Conservation (phyloP, 345 rosid species). For the Syzygium jambos region DNA sequence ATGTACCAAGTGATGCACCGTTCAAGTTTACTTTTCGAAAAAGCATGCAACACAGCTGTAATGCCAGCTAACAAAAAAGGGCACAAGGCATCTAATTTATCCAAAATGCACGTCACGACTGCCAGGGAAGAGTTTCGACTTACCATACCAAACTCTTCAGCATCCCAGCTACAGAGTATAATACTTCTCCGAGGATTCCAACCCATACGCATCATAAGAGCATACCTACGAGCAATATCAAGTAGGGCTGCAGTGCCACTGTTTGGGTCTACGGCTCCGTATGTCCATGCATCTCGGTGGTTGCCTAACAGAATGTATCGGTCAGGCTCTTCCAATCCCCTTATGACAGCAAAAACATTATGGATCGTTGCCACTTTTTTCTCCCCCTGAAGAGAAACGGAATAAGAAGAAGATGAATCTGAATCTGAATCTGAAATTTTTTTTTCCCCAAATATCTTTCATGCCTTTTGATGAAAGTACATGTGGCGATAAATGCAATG, state of each 20-base stretch:
- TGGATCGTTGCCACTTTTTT: conserved; percentile 49
- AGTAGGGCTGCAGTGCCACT: conserved; percentile 96
- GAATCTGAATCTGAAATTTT: no score
- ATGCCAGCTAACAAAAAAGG: background rate
- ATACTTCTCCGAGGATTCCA: conserved; percentile 92
- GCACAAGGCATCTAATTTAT: background rate
- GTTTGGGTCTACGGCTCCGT: conserved; percentile 97
- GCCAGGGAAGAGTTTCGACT: conserved; percentile 11
- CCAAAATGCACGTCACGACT: background rate
- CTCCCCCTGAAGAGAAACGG: conserved; percentile 47
- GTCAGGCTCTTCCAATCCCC: conserved; percentile 71
- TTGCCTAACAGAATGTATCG: conserved; percentile 84
- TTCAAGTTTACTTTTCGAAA: background rate
- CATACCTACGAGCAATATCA: conserved; percentile 71
- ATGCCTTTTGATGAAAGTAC: background rate
- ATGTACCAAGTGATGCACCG: background rate
- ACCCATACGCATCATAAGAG: conserved; percentile 54
- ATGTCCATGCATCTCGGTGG: conserved; percentile 97
- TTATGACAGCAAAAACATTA: conserved; percentile 61
- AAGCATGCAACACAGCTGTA: background rate
- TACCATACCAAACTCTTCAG: conserved; percentile 99
- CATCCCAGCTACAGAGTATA: conserved; percentile 92
- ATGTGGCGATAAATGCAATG: background rate
- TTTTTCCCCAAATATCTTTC: background rate
- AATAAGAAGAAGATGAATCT: conserved; percentile 9